A percentile compares a stretch with the other conserved stretches of the same genome.
Evolutionary conservation across 1,284 basidiomycete genomes (phyloP).

Genomic region (Volvariella volvacea): DNA sequence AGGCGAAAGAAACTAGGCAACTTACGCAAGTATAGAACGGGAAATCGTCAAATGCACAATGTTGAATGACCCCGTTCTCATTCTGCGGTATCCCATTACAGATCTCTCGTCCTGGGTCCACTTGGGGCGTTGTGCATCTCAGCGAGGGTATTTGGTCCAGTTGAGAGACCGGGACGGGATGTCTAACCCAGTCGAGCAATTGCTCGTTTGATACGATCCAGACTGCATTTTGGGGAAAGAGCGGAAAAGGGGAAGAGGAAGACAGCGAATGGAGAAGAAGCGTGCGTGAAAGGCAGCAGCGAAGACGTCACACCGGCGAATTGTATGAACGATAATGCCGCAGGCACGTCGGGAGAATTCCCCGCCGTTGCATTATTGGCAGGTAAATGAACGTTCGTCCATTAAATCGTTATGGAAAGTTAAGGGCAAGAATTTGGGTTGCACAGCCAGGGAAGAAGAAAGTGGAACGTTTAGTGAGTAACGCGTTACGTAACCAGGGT

Average conservation of each 20-base stretch:
- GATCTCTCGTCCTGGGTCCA: constrained; percentile 47
- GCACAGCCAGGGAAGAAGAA: too few species aligned
- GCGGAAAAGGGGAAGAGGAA: neutral
- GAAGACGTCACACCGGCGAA: too few species aligned
- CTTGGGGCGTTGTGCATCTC: constrained; percentile 56
- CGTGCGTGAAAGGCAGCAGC: too few species aligned
- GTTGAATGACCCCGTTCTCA: constrained; percentile 50
- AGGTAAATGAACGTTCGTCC: too few species aligned
- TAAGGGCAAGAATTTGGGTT: too few species aligned
- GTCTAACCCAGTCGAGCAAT: constrained; percentile 67
- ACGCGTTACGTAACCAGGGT: too few species aligned
- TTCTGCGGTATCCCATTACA: constrained; percentile 72
- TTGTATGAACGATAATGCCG: too few species aligned
- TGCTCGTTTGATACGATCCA: constrained; percentile 77
- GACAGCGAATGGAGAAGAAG: constrained; percentile 9
- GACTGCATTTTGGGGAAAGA: constrained; percentile 28
- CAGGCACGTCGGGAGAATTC: too few species aligned
- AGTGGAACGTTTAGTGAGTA: too few species aligned
- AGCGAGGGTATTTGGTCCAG: constrained; percentile 47
- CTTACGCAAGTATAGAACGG: constrained; percentile 73
- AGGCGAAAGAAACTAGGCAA: constrained; percentile 9
- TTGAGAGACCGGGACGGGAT: constrained; percentile 61
- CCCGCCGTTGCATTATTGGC: too few species aligned
- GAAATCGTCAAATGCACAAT: constrained; percentile 66
- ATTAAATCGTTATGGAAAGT: too few species aligned